phyloP scores from a whole-genome alignment of 2,329 filamentous ascomycete species.

The Hypoxylon sp. region DNA sequence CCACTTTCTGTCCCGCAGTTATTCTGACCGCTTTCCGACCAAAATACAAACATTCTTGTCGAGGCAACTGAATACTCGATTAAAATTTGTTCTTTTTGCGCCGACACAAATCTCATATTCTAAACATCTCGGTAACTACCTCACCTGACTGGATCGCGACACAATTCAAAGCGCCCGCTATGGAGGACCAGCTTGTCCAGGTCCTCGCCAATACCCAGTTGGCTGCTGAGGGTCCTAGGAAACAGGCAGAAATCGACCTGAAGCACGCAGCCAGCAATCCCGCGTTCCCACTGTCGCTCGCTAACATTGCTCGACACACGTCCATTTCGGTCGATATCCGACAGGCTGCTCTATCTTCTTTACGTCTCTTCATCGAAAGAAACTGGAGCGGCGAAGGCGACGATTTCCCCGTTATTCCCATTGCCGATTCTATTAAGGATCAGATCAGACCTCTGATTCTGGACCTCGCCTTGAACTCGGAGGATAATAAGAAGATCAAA shows the following conservation, averaged over 20 bases:
- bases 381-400: conserved; percentile 86
- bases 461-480: conserved; percentile 80
- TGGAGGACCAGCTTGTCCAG: conserved; percentile 94
- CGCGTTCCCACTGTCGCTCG: conserved; percentile 83
- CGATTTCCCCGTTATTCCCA: conserved; percentile 75
- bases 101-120: not conserved
- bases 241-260: conserved; percentile 88
- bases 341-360: conserved; percentile 83
- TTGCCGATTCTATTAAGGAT: conserved; percentile 80
- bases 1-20: conserved; percentile 19
- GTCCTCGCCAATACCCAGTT: conserved; percentile 91
- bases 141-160: conserved; percentile 28
- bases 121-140: not conserved
- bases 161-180: conserved; percentile 56
- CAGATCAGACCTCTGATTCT: conserved; percentile 82
- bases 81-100: not conserved
- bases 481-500: conserved; percentile 88
- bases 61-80: conserved; percentile 30
- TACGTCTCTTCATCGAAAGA: conserved; percentile 86
- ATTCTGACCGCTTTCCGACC: conserved; percentile 41
- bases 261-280: conserved; percentile 77
- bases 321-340: conserved; percentile 82
- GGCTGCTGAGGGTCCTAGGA: conserved; percentile 80
- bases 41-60: conserved; percentile 38
- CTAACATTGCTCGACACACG: conserved; percentile 83